Percentiles rank a stretch among this genome's conserved stretches.
These are phyloP conservation scores for Penicillium paxilli DNA, from an alignment of 495 filamentous ascomycete species.

Conservation along the genomic window DNA sequence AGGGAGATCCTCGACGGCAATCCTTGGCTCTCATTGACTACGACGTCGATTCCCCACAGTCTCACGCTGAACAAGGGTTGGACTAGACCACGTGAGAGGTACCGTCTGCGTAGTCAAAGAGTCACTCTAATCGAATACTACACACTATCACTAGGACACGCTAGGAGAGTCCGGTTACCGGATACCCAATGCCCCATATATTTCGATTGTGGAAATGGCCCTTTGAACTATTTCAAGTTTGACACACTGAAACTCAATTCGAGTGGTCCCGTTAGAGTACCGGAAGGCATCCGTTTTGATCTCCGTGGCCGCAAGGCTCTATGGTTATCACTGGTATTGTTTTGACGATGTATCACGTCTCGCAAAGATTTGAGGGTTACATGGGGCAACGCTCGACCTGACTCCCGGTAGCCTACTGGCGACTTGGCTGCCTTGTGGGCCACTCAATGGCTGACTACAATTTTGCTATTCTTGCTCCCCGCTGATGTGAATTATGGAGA, in stretches of 20 bases:
- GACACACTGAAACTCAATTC: conserved; percentile 1
- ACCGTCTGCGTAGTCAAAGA: not conserved
- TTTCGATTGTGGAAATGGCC: not conserved
- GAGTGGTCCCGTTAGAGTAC: conserved; percentile 6
- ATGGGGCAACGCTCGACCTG: conserved; percentile 14
- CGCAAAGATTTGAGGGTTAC: conserved; percentile 21
- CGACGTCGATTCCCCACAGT: not conserved
- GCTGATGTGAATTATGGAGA: too few relatives aligned
- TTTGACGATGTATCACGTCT: conserved; percentile 21
- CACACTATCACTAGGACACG: not conserved
- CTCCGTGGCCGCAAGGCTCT: conserved; percentile 20
- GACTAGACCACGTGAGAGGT: not conserved
- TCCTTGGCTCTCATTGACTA: not conserved
- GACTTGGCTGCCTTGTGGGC: conserved; percentile 1
- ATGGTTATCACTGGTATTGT: conserved; percentile 16
- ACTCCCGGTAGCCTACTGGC: conserved; percentile 12
- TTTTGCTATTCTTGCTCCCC: too few relatives aligned
- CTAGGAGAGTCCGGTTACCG: not conserved
- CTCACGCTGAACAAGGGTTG: not conserved
- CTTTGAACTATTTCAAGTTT: too few relatives aligned
- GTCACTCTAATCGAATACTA: not conserved
- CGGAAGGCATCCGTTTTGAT: not conserved
- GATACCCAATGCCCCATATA: not conserved
- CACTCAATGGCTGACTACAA: too few relatives aligned
- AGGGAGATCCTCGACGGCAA: not conserved